Conservation (phyloP, 805 yeast genomes). For the Saccharomycopsis guyanensis region DNA sequence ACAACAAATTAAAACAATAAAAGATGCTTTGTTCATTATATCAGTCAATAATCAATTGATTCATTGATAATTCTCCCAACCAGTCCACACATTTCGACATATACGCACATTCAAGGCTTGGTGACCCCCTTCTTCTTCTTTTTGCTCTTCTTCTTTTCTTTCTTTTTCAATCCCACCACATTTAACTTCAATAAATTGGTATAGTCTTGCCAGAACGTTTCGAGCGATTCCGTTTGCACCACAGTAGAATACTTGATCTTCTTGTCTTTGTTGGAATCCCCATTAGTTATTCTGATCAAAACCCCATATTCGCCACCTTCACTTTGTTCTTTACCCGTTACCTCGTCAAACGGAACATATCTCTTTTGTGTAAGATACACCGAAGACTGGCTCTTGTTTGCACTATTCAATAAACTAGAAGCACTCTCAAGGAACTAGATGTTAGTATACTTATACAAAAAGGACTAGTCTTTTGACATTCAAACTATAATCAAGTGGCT, state of each 20-base stretch:
- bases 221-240: conserved; percentile 53
- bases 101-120: too few species aligned
- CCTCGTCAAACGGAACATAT: conserved; percentile 26
- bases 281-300: conserved; percentile 61
- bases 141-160: conserved; percentile 70
- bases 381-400: conserved; percentile 41
- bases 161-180: conserved; percentile 69
- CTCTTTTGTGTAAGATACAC: conserved; percentile 57
- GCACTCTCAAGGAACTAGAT: conserved; percentile 16
- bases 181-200: conserved; percentile 62
- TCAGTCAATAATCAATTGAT: too few species aligned
- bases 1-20: too few species aligned
- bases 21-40: too few species aligned
- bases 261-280: conserved; percentile 39
- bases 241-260: conserved; percentile 66
- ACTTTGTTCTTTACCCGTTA: conserved; percentile 23
- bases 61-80: too few species aligned
- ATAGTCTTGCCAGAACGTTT: conserved; percentile 72
- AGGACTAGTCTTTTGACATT: too few species aligned
- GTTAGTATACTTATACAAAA: conserved; percentile 1
- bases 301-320: conserved; percentile 41
- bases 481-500: too few species aligned
- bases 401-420: conserved; percentile 3
- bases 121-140: conserved; percentile 31
- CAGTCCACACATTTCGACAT: too few species aligned